Conservation (phyloP, 176 grass and related monocot genomes). For the Avena sativa region DNA sequence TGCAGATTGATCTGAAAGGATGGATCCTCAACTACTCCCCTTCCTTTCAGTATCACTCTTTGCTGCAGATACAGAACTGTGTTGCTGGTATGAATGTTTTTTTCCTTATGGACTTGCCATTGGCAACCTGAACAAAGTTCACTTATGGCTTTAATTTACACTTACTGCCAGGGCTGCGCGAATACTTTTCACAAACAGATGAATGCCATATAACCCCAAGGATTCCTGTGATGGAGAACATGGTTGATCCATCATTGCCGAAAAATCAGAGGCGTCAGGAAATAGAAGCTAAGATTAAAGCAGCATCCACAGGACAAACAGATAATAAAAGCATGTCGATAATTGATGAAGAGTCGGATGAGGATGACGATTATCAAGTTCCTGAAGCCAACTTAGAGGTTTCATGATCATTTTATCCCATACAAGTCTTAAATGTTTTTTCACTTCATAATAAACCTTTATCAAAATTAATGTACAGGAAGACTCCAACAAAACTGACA, state of each 20-base stretch:
- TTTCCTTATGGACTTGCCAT: conserved; percentile 1
- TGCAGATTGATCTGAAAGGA: conserved; percentile 95
- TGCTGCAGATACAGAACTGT: conserved; percentile 87
- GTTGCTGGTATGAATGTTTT: conserved; percentile 70
- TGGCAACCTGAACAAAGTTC: conserved; percentile 10
- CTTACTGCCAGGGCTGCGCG: conserved; percentile 71
- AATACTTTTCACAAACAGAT: conserved; percentile 94
- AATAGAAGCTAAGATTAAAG: conserved; percentile 46
- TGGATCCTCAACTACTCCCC: conserved; percentile 85
- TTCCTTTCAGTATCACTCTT: conserved; percentile 84
- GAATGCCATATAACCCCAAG: conserved; percentile 69
- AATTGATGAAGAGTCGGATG: conserved; percentile 88
- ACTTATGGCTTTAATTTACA: conserved; percentile 35
- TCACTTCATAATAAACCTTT: conserved; percentile 31
- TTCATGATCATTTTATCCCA: conserved; percentile 4
- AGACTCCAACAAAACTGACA: conserved; percentile 51
- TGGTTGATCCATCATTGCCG: conserved; percentile 46
- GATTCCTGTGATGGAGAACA: conserved; percentile 82
- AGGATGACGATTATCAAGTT: conserved; percentile 93
- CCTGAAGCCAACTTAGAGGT: conserved; percentile 72
- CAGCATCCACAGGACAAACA: conserved; percentile 31
- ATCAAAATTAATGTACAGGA: conserved; percentile 58
- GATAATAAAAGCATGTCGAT: conserved; percentile 50
- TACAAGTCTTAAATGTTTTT: neutral
- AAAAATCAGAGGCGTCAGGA: conserved; percentile 50